Base-by-base conservation (phyloP, 495 filamentous ascomycete genomes). In the Elaphomyces granulatus region DNA sequence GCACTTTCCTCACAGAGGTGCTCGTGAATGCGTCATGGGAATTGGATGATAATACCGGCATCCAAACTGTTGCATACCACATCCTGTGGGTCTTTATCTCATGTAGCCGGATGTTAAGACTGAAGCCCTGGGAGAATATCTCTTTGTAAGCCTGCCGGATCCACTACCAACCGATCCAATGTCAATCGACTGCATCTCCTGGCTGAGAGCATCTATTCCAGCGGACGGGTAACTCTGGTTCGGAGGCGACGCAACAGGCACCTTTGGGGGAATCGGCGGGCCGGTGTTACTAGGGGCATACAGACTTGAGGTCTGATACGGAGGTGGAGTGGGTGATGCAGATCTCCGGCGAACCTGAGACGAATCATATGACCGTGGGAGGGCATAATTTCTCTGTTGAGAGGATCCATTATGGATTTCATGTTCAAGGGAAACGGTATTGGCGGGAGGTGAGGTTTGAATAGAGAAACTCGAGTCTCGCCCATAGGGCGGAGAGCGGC, bases 101-200 rank as follows among this genome's bases (percentile, higher is more conserved):
- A 34, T 32, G 9, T 37, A 16, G 7, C 35, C 35, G 23, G 21
- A 21, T 10, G 33, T 35, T 4, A 18, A 23, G 3, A 38, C 35
- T 12, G 41, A 23, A 31, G 37, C 35, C 15, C 41, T 19, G 20
- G 53, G 51, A 2, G 48, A 46, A 36, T 52, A 57, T 37, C 41
- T 50, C 21, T 49, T 39, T 19, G 52, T 45, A 17, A 40, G 47
- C 8, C 63, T 50, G 15, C 50, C 46, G 20, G 47, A 48, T 36
- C 49, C 63, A 37, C 58, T 60, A 3, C 50, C 56, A 3, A 54
- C 56, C 21, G 60, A 56, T 6, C 84, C 85, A 43, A 94, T 81
- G 59, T 94, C 83, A 46, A 94, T 93, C 20, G 67, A 74, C 44
- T 72, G 75, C 58, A 94, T 68, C 59, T 94, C 86, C 41, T 84